Base-by-base conservation (phyloP, 768 basidiomycete genomes). In the Pilatotrama ljubarskyi region DNA sequence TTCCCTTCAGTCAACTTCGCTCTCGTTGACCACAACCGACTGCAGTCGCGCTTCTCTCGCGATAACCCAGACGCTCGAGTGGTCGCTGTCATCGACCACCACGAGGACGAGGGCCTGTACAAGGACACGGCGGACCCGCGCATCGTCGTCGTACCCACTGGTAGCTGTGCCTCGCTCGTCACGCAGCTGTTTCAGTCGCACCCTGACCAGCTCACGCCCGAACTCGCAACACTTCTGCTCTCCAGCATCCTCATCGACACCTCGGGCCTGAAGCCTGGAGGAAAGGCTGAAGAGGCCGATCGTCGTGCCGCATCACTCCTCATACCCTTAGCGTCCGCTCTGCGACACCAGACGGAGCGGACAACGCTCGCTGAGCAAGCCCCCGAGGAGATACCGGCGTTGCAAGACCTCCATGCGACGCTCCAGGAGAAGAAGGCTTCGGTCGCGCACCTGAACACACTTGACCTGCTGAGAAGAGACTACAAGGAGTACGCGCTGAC, bases 11-110 rank as follows among this genome's bases (percentile, higher is more conserved):
- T 78, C 15, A 78, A 74, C 6, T 92, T 92, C 68, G 90, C 85
- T 0, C 80, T 99, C 17, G 93, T 98, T 43, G 97, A 99, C 72
- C 95, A 98, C 73, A 99, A 98, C 69, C 77, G 78, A 7, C 80
- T 97, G 20, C 74, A 72, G 25, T 66, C 75, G 1, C 66, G 68
- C 37, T 88, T 83, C 69, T 63, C 73, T 2, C 38, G 60, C 2
- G 70, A 74, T 40, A 79, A 78, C 61, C 73, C 78, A 0, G 68
- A 72, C 36, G 74, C 78, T 0, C 73, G 74, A n/a, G 92, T 98
- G 10, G 78, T 83, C 0, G 87, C 89, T 2, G 78, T 98, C 53
- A 76, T 98, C 25, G 97, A 99, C 71, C 96, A 99, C 69, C 95
- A 98, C 68, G 85, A 80, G 15, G 96, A 99, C 72, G 95, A 98